A percentile compares a stretch with the other conserved stretches of the same genome.
Evolutionary conservation across 306 rosid species (phyloP).

Genomic region (Castanospermum australe): DNA sequence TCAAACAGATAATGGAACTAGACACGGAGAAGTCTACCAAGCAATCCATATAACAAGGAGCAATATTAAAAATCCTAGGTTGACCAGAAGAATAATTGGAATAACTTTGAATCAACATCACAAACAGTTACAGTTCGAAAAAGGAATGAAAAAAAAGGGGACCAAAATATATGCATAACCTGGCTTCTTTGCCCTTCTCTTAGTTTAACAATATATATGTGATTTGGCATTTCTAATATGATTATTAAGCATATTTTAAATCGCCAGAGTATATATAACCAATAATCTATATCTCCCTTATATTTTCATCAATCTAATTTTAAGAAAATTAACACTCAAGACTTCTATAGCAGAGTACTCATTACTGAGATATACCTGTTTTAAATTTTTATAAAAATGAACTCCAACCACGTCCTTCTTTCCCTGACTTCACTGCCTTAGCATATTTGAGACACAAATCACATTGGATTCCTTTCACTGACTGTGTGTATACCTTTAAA

Average conservation of each 20-base stretch:
- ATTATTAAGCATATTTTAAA: not conserved
- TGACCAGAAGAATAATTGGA: slow-evolving; percentile 21
- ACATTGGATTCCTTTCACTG: slow-evolving; percentile 73
- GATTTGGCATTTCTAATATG: not conserved
- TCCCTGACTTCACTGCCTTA: slow-evolving; percentile 10
- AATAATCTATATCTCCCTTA: too few species aligned
- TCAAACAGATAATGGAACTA: not conserved
- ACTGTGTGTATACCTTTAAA: slow-evolving; percentile 41
- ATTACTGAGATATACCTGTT: not conserved
- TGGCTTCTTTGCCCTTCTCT: not conserved
- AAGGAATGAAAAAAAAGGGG: not conserved
- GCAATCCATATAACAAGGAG: slow-evolving; percentile 5
- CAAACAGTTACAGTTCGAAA: not conserved
- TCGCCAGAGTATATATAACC: not conserved
- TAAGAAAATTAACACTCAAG: not conserved
- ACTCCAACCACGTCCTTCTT: not conserved
- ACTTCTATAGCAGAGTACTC: not conserved
- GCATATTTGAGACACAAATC: slow-evolving; percentile 28
- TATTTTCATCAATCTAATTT: not conserved
- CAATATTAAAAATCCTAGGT: slow-evolving; percentile 8
- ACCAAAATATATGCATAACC: not conserved
- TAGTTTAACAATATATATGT: too few species aligned
- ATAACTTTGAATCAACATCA: slow-evolving; percentile 7
- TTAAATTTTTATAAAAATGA: not conserved
- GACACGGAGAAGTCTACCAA: not conserved